Base-by-base conservation (phyloP, 2,329 filamentous ascomycete genomes). In the Colletotrichum sp. region DNA sequence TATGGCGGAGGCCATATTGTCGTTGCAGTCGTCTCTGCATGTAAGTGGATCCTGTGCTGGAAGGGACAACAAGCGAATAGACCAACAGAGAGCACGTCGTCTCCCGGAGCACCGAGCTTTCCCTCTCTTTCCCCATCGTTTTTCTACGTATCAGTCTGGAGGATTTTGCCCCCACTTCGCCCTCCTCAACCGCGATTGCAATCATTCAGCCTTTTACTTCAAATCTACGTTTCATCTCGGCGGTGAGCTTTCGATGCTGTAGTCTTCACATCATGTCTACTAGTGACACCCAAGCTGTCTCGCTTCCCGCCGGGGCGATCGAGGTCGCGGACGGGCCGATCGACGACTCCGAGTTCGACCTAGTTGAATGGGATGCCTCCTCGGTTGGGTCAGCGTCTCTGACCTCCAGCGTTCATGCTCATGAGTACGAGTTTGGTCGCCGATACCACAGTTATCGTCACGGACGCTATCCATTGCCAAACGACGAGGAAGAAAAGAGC, bases 401-500 rank as follows among this genome's bases (percentile, higher is more conserved):
- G 38, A 78, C 79, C 15, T 83, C 82, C 9, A 85, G 82, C 65
- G 79, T 86, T 26, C 83, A 82, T 77, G 79, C 86, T 73, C 85
- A 85, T 75, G 79, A 82, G 10, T 86, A 83, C 73, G 85, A 87
- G 77, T 86, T 86, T 58, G 84, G 84, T 3, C 80, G 85, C 30
- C 56, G 72, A n/a, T 89, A 88, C 72, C 87, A 89, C 78, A 82
- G 83, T 36, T 89, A 85, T 77, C 83, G 83, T 62, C 80, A 84
- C 48, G 85, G 85, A 43, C 81, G 84, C n/a, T 89, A 88, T 72
- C 86, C 87, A 4, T 80, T 89, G 21, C 87, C 87, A 5, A 89
- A 89, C 71, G 87, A 89, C 76, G 82, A 85, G 36, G 77, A 79
- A 10, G 88, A 89, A 79, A 86, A 88, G 76, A 82, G 84, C 26